Evolutionary conservation across 352 stramenopile genomes (phyloP), one percentile per base, ranked within the genome.

Genomic region (Pythium myriotylum): DNA sequence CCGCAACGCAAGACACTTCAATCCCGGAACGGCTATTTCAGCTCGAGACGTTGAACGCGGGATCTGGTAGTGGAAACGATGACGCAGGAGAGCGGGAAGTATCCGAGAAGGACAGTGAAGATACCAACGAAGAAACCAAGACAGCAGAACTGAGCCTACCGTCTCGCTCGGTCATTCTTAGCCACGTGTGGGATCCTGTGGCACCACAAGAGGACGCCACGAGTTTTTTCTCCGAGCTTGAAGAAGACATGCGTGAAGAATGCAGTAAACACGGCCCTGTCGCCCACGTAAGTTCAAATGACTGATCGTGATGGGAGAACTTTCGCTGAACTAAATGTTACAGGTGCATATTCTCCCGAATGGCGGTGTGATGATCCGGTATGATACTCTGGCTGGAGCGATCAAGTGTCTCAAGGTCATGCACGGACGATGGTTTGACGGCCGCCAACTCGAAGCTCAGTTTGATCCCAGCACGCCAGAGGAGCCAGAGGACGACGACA

Each of bases 351-450:
- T 94, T 60, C 67, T 77, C 14, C 76, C 79, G 1, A 70, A 88
- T 20, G 81, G 81, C 0, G 84, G 72, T 0, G 83, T 92, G 29
- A 56, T 85, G 43, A 73, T 95, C 35, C 79, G 79, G 8, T 95
- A 89, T 59, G 54, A 58, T 3, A 61, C 67, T 19, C 58, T 91
- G 4, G 62, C 76, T 4, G 66, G 71, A n/a, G 79, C 84, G 32
- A 85, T 89, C 51, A 70, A 82, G 50, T 95, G 86, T 35, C 65
- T 91, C n/a, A 72, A 88, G 52, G 79, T 79, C 49, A 91, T 92
- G 83, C 66, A 92, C 37, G 76, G 76, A 0, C 79, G 86, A 14
- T 95, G 82, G 83, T 95, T 95, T 67, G 82, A 77, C 48, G 84
- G 86, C 2, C 72, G 76, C 12, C 72, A 92, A 62, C 74, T 95